These are phyloP conservation scores for Wallacemonas sp. DNA, from an alignment of 208 protist species.

Conservation along the genomic window DNA sequence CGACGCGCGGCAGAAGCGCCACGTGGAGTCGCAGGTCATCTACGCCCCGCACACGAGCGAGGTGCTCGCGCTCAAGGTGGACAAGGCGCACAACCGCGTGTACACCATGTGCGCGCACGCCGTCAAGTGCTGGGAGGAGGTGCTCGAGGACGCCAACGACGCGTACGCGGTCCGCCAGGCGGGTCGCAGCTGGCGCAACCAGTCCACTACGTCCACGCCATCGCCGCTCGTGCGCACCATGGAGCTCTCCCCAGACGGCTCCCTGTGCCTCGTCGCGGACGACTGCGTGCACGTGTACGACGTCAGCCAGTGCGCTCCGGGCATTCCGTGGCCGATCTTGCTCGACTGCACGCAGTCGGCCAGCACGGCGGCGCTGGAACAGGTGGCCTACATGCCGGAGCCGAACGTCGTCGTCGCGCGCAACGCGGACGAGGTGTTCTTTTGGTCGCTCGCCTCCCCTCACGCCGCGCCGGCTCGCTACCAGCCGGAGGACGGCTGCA, in stretches of 20 bases:
- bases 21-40: slow-evolving; percentile 77
- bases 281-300: slow-evolving; percentile 78
- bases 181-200: slow-evolving; percentile 65
- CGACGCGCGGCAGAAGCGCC: slow-evolving; percentile 45
- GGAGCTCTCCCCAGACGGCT: slow-evolving; percentile 63
- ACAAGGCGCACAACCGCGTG: slow-evolving; percentile 59
- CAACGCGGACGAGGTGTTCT: slow-evolving; percentile 44
- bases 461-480: slow-evolving; percentile 14
- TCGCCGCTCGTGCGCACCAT: slow-evolving; percentile 50
- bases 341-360: slow-evolving; percentile 53
- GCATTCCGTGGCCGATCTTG: slow-evolving; percentile 58
- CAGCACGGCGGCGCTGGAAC: slow-evolving; percentile 41
- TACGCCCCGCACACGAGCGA: slow-evolving; percentile 73
- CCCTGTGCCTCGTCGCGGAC: slow-evolving; percentile 79
- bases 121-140: slow-evolving; percentile 83
- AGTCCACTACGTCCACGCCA: slow-evolving; percentile 67
- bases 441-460: slow-evolving; percentile 57
- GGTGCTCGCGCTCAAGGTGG: slow-evolving; percentile 56
- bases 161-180: slow-evolving; percentile 22
- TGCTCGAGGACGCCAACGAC: slow-evolving; percentile 57
- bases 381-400: slow-evolving; percentile 44
- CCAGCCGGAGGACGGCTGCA: slow-evolving; percentile 20
- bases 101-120: slow-evolving; percentile 72
- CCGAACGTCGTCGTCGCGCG: slow-evolving; percentile 44
- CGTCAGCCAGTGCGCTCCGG: slow-evolving; percentile 45